Percentiles rank a stretch among this genome's conserved stretches.
Evolutionary conservation across 257 asterid genomes (phyloP).

Genomic region (Fraxinus excelsior): DNA sequence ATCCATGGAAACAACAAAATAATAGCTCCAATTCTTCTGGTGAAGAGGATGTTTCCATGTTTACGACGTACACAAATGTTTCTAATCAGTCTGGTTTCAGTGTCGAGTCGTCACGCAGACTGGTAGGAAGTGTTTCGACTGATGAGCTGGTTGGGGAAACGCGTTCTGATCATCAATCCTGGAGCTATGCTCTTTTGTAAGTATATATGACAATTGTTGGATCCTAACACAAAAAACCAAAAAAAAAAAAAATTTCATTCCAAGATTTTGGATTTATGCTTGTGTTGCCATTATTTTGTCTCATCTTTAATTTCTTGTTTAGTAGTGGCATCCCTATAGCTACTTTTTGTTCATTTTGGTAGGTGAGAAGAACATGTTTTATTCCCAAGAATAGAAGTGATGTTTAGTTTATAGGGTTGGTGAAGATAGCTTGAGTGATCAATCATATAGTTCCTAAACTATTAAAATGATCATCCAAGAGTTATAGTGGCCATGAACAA

Average conservation of each 20-base stretch:
- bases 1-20: not conserved
- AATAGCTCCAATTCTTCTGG: not conserved
- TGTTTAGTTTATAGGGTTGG: not conserved
- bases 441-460: no score
- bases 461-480: no score
- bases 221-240: no score
- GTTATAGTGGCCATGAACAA: no score
- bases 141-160: not conserved
- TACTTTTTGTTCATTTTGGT: not conserved
- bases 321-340: not conserved
- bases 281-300: not conserved
- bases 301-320: not conserved
- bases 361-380: not conserved
- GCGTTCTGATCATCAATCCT: not conserved
- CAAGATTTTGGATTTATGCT: not conserved
- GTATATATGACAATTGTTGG: not conserved
- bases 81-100: not conserved
- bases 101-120: not conserved
- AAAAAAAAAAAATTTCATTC: not conserved
- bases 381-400: not conserved
- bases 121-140: not conserved
- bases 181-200: not conserved
- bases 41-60: conserved; percentile 3
- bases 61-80: not conserved
- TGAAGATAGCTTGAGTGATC: not conserved